Conservation (phyloP, 1,284 basidiomycete genomes). For the Austroboletus niveus region DNA sequence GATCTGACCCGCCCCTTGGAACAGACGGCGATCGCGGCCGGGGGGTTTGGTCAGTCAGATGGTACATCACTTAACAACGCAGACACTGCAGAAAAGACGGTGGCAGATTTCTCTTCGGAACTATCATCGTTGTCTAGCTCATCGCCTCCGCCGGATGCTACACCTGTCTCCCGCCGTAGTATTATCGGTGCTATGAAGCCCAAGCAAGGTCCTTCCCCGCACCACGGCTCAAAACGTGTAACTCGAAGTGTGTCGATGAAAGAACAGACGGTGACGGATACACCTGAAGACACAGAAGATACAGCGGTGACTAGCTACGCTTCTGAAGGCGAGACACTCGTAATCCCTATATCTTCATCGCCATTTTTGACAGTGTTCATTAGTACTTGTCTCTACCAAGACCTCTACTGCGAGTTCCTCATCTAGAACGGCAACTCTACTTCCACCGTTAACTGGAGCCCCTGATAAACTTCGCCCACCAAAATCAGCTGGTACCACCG, state of each 20-base stretch:
- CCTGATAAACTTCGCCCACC: constrained; percentile 4
- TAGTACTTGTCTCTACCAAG: constrained; percentile 1
- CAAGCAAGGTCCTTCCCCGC: constrained; percentile 11
- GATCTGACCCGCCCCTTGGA: not conserved
- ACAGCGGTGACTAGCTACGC: not conserved
- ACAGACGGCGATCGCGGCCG: not conserved
- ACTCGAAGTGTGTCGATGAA: constrained; percentile 32
- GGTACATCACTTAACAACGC: not conserved
- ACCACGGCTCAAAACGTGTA: constrained; percentile 17
- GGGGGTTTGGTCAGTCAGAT: not conserved
- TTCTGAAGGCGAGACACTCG: constrained; percentile 5
- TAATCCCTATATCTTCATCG: not conserved
- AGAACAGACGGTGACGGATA: constrained; percentile 8
- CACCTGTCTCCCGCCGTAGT: not conserved
- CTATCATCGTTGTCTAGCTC: not conserved
- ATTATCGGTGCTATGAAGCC: constrained; percentile 14
- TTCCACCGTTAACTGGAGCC: not conserved
- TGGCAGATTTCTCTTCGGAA: not conserved
- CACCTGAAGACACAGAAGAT: not conserved
- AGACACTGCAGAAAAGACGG: not conserved
- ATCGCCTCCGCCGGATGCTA: not conserved
- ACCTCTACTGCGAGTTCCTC: not conserved
- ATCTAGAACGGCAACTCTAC: not conserved
- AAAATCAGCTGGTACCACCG: not conserved
- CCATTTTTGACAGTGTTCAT: constrained; percentile 2